These are phyloP conservation scores for Alternaria infectoria DNA, from an alignment of 2,329 filamentous ascomycete genomes.

Conservation along the genomic window DNA sequence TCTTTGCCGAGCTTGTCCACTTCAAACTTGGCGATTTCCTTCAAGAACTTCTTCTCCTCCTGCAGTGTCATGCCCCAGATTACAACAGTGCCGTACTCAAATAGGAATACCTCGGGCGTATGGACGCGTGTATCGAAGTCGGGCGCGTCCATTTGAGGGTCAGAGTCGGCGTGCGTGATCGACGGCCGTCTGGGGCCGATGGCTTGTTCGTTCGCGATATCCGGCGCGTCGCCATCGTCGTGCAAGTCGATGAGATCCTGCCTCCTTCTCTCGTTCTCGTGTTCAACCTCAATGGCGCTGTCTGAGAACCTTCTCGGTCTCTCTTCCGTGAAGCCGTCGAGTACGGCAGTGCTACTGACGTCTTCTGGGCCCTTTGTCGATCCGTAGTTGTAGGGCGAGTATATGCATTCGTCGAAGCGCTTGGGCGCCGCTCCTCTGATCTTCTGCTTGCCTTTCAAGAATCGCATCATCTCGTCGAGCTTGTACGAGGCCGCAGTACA, in stretches of 20 bases:
- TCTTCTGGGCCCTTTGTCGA: slow-evolving; percentile 48
- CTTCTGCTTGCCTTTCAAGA: slow-evolving; percentile 83
- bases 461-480: slow-evolving; percentile 87
- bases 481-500: slow-evolving; percentile 93
- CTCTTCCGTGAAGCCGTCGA: slow-evolving; percentile 31
- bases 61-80: slow-evolving; percentile 97
- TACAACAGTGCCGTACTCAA: slow-evolving; percentile 96
- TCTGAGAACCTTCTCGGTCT: slow-evolving; percentile 74
- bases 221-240: slow-evolving; percentile 42
- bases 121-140: slow-evolving; percentile 90
- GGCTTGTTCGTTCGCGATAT: slow-evolving; percentile 33
- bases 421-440: slow-evolving; percentile 83
- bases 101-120: slow-evolving; percentile 93
- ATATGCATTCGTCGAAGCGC: slow-evolving; percentile 96
- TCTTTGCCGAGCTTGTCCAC: slow-evolving; percentile 85
- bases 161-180: slow-evolving; percentile 38
- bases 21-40: slow-evolving; percentile 94
- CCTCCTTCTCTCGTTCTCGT: slow-evolving; percentile 61
- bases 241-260: slow-evolving; percentile 71
- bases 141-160: slow-evolving; percentile 53
- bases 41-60: slow-evolving; percentile 89
- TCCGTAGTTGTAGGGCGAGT: slow-evolving; percentile 87
- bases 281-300: slow-evolving; percentile 72
- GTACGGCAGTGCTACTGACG: slow-evolving; percentile 43
- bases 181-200: slow-evolving; percentile 33